Conservation (phyloP, 257 asterid species). For the Solanum arcanum region DNA sequence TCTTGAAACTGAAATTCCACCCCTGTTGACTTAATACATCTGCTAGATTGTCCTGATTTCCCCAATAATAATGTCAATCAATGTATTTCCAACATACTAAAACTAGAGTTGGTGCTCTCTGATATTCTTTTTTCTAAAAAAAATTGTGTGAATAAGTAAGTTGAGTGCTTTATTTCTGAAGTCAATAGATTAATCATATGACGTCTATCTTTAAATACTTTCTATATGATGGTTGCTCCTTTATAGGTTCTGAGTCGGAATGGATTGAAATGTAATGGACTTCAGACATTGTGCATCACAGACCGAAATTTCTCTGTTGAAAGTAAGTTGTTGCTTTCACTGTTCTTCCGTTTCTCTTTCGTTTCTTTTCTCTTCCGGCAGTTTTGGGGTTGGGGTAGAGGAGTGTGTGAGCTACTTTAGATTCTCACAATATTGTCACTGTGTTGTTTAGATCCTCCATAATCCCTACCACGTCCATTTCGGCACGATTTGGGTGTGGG, state of each 20-base stretch:
- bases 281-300: slow-evolving; percentile 45
- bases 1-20: not conserved
- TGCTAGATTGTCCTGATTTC: not conserved
- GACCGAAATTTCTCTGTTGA: slow-evolving; percentile 74
- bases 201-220: not conserved
- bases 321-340: slow-evolving; percentile 20
- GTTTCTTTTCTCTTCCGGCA: not conserved
- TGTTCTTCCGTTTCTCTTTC: not conserved
- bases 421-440: not conserved
- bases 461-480: not conserved
- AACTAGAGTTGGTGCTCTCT: not conserved
- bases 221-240: not conserved
- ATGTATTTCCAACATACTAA: not conserved
- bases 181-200: not conserved
- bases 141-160: not conserved
- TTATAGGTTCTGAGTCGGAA: slow-evolving; percentile 62
- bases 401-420: not conserved
- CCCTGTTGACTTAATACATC: not conserved
- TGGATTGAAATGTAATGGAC: slow-evolving; percentile 58
- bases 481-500: not conserved
- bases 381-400: not conserved
- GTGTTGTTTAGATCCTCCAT: not conserved
- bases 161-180: no score
- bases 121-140: not conserved
- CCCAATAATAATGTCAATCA: not conserved